Conservation (phyloP, 1,139 yeast species). For the Geotrichum candidum region DNA sequence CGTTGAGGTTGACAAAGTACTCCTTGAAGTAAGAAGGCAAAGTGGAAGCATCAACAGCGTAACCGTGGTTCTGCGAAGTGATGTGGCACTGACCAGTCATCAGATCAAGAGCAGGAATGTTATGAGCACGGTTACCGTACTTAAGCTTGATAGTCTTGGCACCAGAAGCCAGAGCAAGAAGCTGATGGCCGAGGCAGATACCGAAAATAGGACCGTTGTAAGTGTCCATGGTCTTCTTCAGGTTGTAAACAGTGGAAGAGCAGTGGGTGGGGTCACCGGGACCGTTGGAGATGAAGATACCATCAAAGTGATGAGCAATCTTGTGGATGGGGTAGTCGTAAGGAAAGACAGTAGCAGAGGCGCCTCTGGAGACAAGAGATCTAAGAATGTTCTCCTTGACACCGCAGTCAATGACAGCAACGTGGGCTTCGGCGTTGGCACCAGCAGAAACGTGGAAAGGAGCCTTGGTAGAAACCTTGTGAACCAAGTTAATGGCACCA, state of each 20-base stretch:
- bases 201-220: slow-evolving; percentile 87
- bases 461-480: slow-evolving; percentile 88
- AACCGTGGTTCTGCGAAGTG: slow-evolving; percentile 97
- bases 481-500: slow-evolving; percentile 84
- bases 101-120: slow-evolving; percentile 90
- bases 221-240: slow-evolving; percentile 64
- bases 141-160: slow-evolving; percentile 88
- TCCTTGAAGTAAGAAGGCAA: slow-evolving; percentile 74
- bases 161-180: slow-evolving; percentile 89
- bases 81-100: slow-evolving; percentile 90
- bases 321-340: slow-evolving; percentile 89
- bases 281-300: slow-evolving; percentile 90
- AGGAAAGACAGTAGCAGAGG: slow-evolving; percentile 92
- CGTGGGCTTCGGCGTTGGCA: slow-evolving; percentile 50
- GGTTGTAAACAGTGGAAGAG: slow-evolving; percentile 66
- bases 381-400: slow-evolving; percentile 95
- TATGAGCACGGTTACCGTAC: slow-evolving; percentile 98
- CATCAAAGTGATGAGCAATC: slow-evolving; percentile 88
- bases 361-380: slow-evolving; percentile 90
- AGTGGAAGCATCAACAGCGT: slow-evolving; percentile 83
- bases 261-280: slow-evolving; percentile 99
- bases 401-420: slow-evolving; percentile 95
- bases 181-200: slow-evolving; percentile 94
- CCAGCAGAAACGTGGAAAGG: slow-evolving; percentile 84
- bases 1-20: slow-evolving; percentile 87